Evolutionary conservation across 129 eudicot genomes (phyloP).

Genomic region (Escallonia herrerae): DNA sequence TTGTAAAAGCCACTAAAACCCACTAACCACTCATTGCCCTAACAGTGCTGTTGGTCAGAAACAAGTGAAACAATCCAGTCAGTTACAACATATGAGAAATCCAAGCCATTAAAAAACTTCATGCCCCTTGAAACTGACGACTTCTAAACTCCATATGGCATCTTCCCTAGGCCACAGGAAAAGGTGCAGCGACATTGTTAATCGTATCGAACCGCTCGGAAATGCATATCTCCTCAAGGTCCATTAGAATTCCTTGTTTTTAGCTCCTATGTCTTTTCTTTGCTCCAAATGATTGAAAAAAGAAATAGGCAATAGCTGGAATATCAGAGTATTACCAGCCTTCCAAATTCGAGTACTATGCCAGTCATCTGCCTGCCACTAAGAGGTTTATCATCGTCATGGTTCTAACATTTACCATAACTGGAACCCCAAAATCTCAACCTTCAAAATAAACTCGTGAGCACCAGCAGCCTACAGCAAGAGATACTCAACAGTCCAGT

Average conservation of each 20-base stretch:
- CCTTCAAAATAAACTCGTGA: not conserved
- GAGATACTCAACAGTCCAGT: slow-evolving; percentile 1
- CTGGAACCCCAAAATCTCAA: slow-evolving; percentile 8
- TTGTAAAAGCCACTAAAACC: not conserved
- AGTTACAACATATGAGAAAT: slow-evolving; percentile 3
- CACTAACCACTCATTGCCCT: not conserved
- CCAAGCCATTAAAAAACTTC: not conserved
- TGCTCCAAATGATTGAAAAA: not conserved
- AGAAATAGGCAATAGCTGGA: not conserved
- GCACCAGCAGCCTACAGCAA: slow-evolving; percentile 6
- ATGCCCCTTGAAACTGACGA: slow-evolving; percentile 12
- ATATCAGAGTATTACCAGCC: slow-evolving; percentile 9
- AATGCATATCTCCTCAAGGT: slow-evolving; percentile 6
- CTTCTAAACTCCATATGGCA: slow-evolving; percentile 2
- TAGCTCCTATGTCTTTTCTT: not conserved
- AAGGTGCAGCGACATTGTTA: not conserved
- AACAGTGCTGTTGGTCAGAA: not conserved
- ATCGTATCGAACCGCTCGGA: not conserved
- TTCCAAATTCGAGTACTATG: not conserved
- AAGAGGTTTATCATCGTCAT: not conserved
- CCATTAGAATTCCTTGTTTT: slow-evolving; percentile 2
- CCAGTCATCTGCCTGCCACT: no score
- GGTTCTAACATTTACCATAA: slow-evolving; percentile 2
- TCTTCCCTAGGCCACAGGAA: not conserved
- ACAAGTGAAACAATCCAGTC: not conserved